phyloP scores from a whole-genome alignment of 78 protist genomes.

The Mantamonas sphyraenae region DNA sequence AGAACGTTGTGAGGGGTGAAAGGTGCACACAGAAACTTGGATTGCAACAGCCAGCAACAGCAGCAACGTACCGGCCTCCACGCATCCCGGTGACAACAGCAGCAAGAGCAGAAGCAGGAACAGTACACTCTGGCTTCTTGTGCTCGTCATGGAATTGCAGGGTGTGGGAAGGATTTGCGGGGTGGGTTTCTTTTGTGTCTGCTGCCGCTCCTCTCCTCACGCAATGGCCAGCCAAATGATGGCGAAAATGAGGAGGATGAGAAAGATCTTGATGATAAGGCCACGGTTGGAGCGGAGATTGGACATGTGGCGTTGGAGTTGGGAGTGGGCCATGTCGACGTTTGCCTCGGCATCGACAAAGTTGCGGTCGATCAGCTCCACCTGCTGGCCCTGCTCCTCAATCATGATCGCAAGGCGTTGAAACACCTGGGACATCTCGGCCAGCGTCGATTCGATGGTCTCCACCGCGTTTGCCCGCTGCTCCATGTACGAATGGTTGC shows the following conservation, averaged over 20 bases:
- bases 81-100: too few relatives aligned
- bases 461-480: conserved; percentile 18
- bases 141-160: too few relatives aligned
- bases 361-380: conserved; percentile 14
- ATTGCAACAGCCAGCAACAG: too few relatives aligned
- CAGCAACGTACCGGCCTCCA: too few relatives aligned
- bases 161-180: too few relatives aligned
- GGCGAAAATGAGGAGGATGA: background rate
- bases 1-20: too few relatives aligned
- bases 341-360: conserved; percentile 12
- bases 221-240: too few relatives aligned
- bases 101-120: too few relatives aligned
- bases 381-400: conserved; percentile 22
- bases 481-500: conserved; percentile 12
- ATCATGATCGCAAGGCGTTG: conserved; percentile 28
- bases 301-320: background rate
- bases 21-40: too few relatives aligned
- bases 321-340: conserved; percentile 3
- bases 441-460: conserved; percentile 23
- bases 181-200: too few relatives aligned
- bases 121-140: too few relatives aligned
- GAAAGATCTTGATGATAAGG: conserved; percentile 19
- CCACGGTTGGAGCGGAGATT: conserved; percentile 1
- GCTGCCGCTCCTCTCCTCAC: too few relatives aligned
- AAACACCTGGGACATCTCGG: conserved; percentile 31